Percentiles rank a stretch among this genome's conserved stretches.
phyloP scores from a whole-genome alignment of 441 rosid species.

The Euphorbia celastroides region DNA sequence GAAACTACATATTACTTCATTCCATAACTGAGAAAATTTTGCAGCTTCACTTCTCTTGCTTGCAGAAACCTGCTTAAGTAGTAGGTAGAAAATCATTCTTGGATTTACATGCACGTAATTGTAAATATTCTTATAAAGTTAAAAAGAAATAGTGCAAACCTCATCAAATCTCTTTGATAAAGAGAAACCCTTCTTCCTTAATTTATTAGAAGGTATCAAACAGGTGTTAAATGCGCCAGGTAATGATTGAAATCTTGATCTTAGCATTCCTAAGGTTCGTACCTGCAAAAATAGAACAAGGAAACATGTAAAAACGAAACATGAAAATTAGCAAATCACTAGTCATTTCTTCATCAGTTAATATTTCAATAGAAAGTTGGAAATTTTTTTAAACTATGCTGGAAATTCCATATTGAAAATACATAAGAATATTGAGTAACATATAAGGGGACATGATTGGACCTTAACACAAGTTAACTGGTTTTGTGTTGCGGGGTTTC shows the following conservation, averaged over 20 bases:
- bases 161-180: slow-evolving; percentile 79
- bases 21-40: slow-evolving; percentile 97
- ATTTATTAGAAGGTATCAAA: slow-evolving; percentile 85
- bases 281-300: slow-evolving; percentile 38
- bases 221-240: slow-evolving; percentile 90
- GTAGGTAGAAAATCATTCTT: slow-evolving; percentile 18
- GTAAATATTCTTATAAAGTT: neutral
- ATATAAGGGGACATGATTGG: too few relatives aligned
- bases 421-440: too few relatives aligned
- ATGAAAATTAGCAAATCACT: neutral
- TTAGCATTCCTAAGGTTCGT: slow-evolving; percentile 93
- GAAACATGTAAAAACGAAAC: neutral
- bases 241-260: slow-evolving; percentile 95
- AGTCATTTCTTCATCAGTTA: neutral
- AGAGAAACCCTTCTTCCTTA: slow-evolving; percentile 81
- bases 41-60: slow-evolving; percentile 98
- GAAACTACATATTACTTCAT: slow-evolving; percentile 91
- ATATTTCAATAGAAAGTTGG: neutral
- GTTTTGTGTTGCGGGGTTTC: too few relatives aligned
- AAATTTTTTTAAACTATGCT: neutral
- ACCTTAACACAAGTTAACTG: too few relatives aligned
- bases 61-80: slow-evolving; percentile 65
- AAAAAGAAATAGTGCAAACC: slow-evolving; percentile 34
- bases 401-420: too few relatives aligned
- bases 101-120: neutral